A percentile compares a stretch with the other conserved stretches of the same genome.
These are phyloP conservation scores for Fusarium globosum DNA, from an alignment of 2,329 filamentous ascomycete species.

Conservation along the genomic window DNA sequence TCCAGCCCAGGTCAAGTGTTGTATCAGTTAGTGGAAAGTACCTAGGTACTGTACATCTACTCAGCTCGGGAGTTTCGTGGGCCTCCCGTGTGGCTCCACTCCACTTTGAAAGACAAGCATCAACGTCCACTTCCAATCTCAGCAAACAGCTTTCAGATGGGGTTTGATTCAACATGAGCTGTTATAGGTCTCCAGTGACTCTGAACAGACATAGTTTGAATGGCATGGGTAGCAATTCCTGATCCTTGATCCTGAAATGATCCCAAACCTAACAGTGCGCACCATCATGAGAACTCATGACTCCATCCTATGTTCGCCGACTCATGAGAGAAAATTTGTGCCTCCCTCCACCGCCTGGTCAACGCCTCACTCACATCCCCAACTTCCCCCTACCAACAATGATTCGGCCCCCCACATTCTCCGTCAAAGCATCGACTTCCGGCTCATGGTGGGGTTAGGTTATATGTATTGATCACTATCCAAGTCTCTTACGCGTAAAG, in stretches of 20 bases:
- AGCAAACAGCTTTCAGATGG: conserved; percentile 28
- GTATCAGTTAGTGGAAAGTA: neutral
- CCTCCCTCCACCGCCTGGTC: conserved; percentile 39
- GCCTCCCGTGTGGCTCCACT: conserved; percentile 21
- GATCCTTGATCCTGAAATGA: neutral
- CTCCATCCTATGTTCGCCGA: neutral
- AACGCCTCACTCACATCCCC: conserved; percentile 31
- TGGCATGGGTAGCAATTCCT: neutral
- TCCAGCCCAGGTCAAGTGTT: neutral
- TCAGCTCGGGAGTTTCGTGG: conserved; percentile 32
- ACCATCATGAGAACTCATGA: conserved; percentile 23
- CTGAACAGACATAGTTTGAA: neutral
- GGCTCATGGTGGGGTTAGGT: conserved; percentile 33
- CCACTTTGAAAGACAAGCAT: conserved; percentile 25
- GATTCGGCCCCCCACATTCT: conserved; percentile 43
- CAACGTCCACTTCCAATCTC: conserved; percentile 33
- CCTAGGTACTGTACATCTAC: conserved; percentile 10
- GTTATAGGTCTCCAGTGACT: neutral
- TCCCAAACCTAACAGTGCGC: neutral
- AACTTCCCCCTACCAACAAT: conserved; percentile 40
- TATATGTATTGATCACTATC: conserved; percentile 18
- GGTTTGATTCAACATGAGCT: conserved; percentile 2
- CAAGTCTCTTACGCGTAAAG: conserved; percentile 34
- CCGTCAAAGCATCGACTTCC: conserved; percentile 40
- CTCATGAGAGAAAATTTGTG: conserved; percentile 33